These are phyloP conservation scores for Aspergillus baeticus DNA, from an alignment of 495 filamentous ascomycete genomes.

Conservation along the genomic window DNA sequence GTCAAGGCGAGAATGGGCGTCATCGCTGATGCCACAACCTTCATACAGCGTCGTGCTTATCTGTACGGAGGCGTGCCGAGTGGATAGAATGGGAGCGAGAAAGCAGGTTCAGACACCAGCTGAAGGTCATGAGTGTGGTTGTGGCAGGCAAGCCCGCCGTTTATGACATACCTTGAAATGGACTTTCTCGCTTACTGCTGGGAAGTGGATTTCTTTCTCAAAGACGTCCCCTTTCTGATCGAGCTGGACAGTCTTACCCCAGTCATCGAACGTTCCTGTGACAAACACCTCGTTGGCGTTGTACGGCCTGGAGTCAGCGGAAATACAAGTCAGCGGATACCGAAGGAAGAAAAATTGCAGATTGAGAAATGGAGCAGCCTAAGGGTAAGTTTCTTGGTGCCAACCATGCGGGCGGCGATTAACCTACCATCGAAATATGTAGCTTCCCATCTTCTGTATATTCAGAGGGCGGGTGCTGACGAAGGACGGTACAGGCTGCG, in stretches of 20 bases:
- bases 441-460: slow-evolving; percentile 34
- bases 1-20: slow-evolving; percentile 21
- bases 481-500: not conserved
- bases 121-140: slow-evolving; percentile 8
- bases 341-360: too few relatives aligned
- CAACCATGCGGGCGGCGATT: not conserved
- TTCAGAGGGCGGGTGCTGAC: not conserved
- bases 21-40: slow-evolving; percentile 23
- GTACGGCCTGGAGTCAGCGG: slow-evolving; percentile 59
- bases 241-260: slow-evolving; percentile 79
- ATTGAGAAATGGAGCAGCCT: slow-evolving; percentile 2
- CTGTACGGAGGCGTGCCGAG: not conserved
- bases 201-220: slow-evolving; percentile 73
- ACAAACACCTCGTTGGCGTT: slow-evolving; percentile 84
- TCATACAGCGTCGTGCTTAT: not conserved
- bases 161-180: slow-evolving; percentile 68
- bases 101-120: slow-evolving; percentile 1
- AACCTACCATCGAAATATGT: slow-evolving; percentile 46
- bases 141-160: not conserved
- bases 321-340: slow-evolving; percentile 33
- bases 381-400: too few relatives aligned
- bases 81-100: not conserved
- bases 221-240: slow-evolving; percentile 69
- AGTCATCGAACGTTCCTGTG: slow-evolving; percentile 94
- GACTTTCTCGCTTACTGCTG: slow-evolving; percentile 64